phyloP scores from a whole-genome alignment of 1,139 yeast genomes.

The Blastobotrys serpentis region DNA sequence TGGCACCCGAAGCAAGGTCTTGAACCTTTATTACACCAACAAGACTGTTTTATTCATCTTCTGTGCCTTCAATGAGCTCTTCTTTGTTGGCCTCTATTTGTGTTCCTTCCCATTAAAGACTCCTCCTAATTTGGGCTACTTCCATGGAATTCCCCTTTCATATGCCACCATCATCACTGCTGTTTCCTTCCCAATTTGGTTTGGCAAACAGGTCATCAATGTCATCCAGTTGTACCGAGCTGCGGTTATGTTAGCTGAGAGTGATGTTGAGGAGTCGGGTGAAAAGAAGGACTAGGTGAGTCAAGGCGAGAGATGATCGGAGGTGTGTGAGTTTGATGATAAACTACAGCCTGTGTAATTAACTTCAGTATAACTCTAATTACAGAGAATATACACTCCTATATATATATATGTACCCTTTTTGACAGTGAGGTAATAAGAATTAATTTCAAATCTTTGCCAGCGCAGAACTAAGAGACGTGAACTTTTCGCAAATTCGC shows the following conservation, averaged over 20 bases:
- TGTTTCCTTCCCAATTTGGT: constrained; percentile 80
- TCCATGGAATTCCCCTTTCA: constrained; percentile 49
- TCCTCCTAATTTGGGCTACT: constrained; percentile 43
- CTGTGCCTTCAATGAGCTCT: constrained; percentile 89
- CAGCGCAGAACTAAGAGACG: too few relatives aligned
- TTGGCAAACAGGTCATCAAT: constrained; percentile 87
- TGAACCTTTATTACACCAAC: constrained; percentile 84
- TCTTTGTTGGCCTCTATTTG: constrained; percentile 85
- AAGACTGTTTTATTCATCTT: constrained; percentile 78
- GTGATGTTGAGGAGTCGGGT: constrained; percentile 62
- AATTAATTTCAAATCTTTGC: too few relatives aligned
- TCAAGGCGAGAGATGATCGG: too few relatives aligned
- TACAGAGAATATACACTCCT: too few relatives aligned
- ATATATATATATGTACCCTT: too few relatives aligned
- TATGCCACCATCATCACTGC: constrained; percentile 65
- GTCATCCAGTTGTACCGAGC: constrained; percentile 87
- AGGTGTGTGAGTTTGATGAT: too few relatives aligned
- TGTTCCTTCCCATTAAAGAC: constrained; percentile 57
- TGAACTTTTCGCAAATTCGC: too few relatives aligned
- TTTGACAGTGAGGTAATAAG: too few relatives aligned
- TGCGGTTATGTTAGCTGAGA: constrained; percentile 71
- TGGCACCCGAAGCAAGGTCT: constrained; percentile 66
- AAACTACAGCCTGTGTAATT: too few relatives aligned
- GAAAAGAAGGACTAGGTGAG: background rate
- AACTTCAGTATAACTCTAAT: too few relatives aligned